Evolutionary conservation across 2,329 filamentous ascomycete species (phyloP).

Genomic region (Penicillium sp.): DNA sequence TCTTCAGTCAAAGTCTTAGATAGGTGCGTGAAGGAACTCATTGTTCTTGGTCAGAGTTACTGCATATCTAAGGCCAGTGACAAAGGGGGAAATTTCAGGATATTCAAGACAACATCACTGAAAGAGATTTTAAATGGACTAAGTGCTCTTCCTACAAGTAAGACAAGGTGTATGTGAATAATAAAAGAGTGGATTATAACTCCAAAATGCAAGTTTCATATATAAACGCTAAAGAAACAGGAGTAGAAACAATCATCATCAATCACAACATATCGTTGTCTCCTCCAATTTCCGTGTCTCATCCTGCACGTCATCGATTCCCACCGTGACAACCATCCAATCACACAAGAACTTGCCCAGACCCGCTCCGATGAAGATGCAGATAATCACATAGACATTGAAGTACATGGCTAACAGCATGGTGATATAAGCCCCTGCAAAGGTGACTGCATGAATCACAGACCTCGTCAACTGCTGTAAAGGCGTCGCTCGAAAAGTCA

Average conservation of each 20-base stretch:
- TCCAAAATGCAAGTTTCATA: neutral
- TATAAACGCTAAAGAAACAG: neutral
- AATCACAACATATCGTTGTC: constrained; percentile 21
- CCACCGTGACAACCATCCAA: constrained; percentile 21
- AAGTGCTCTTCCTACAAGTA: neutral
- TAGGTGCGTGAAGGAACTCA: neutral
- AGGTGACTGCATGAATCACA: constrained; percentile 17
- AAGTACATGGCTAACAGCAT: constrained; percentile 22
- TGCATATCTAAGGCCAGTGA: neutral
- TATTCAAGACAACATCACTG: neutral
- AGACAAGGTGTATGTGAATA: neutral
- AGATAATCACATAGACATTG: constrained; percentile 21
- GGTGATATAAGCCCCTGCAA: constrained; percentile 18
- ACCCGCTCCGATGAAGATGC: constrained; percentile 19
- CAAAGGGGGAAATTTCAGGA: neutral
- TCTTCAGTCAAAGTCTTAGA: neutral
- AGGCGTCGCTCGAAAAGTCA: constrained; percentile 17
- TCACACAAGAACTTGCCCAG: constrained; percentile 22
- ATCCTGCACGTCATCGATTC: constrained; percentile 8
- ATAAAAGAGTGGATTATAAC: neutral
- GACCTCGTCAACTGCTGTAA: constrained; percentile 16
- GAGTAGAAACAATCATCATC: neutral
- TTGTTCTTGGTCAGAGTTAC: neutral
- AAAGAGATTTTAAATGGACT: neutral
- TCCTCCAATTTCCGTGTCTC: constrained; percentile 15